A percentile compares a stretch with the other conserved stretches of the same genome.
These are phyloP conservation scores for Escovopsis sp. DNA, from an alignment of 2,329 filamentous ascomycete species.

Conservation along the genomic window DNA sequence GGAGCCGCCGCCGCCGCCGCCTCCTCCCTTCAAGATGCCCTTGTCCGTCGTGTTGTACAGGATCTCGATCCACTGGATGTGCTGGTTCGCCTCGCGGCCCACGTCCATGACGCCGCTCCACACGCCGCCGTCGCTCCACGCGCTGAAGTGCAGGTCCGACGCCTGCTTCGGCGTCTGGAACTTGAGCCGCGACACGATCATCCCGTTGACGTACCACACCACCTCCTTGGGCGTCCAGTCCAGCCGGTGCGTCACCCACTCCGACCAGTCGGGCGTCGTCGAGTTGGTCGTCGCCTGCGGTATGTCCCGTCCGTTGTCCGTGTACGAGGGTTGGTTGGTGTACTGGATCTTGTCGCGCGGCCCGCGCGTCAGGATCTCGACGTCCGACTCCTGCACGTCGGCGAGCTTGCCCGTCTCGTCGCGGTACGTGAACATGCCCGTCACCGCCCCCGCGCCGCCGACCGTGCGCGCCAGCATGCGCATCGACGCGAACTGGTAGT, in stretches of 20 bases:
- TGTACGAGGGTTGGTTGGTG: slow-evolving; percentile 45
- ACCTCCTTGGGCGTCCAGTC: slow-evolving; percentile 42
- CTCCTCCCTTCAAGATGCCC: neutral
- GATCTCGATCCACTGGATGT: slow-evolving; percentile 50
- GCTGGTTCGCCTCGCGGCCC: slow-evolving; percentile 34
- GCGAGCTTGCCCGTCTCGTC: slow-evolving; percentile 17
- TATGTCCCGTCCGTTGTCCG: slow-evolving; percentile 27
- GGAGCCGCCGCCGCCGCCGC: neutral
- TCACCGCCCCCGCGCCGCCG: slow-evolving; percentile 33
- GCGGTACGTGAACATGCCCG: slow-evolving; percentile 39
- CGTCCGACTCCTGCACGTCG: slow-evolving; percentile 34
- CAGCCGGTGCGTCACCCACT: slow-evolving; percentile 44
- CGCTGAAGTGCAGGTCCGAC: slow-evolving; percentile 40
- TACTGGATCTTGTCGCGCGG: slow-evolving; percentile 33
- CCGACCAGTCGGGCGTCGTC: slow-evolving; percentile 35
- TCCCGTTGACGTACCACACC: slow-evolving; percentile 41
- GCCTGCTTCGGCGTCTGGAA: slow-evolving; percentile 41
- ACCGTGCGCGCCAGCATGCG: slow-evolving; percentile 37
- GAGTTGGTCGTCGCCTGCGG: slow-evolving; percentile 32
- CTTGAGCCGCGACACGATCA: slow-evolving; percentile 34
- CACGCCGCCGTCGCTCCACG: slow-evolving; percentile 45
- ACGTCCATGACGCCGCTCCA: slow-evolving; percentile 46
- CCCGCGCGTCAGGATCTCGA: slow-evolving; percentile 37
- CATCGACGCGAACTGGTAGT: slow-evolving; percentile 20
- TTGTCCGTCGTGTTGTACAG: slow-evolving; percentile 32